Evolutionary conservation across 164 flowering plant genomes (phyloP).

Genomic region (Warburgia ugandensis): DNA sequence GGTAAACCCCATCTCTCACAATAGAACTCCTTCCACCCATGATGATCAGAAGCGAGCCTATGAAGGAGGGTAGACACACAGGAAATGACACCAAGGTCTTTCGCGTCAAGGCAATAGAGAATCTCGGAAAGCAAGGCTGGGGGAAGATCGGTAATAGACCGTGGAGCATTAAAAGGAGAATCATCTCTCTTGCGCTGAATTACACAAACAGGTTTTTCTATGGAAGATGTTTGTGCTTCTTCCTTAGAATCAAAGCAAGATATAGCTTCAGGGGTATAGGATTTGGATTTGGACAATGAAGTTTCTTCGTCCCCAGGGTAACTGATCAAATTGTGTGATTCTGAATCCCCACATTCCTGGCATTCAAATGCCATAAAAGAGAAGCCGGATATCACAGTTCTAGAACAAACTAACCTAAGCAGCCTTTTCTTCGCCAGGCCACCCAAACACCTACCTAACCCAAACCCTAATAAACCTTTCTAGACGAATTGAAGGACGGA

Average conservation of each 20-base stretch:
- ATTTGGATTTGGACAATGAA: conserved; percentile 2
- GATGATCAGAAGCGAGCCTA: conserved; percentile 65
- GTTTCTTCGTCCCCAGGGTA: conserved; percentile 15
- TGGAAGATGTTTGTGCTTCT: conserved; percentile 3
- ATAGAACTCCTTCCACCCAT: conserved; percentile 81
- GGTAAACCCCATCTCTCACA: conserved; percentile 90
- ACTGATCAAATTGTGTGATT: conserved; percentile 15
- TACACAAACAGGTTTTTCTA: conserved; percentile 4
- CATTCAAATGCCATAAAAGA: conserved; percentile 81
- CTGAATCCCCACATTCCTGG: conserved; percentile 25
- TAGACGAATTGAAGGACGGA: too few species aligned
- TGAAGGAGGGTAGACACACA: conserved; percentile 66
- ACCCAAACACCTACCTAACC: too few species aligned
- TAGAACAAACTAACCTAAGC: not conserved
- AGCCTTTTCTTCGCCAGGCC: too few species aligned
- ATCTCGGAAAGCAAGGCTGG: conserved; percentile 69
- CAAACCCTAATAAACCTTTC: not conserved
- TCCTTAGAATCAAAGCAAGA: conserved; percentile 6
- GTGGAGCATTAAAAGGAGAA: conserved; percentile 8
- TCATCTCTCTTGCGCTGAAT: conserved; percentile 18
- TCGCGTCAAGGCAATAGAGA: conserved; percentile 63
- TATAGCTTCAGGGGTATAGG: not conserved
- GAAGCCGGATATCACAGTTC: not conserved
- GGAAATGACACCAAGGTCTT: conserved; percentile 77
- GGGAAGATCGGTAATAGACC: conserved; percentile 71